A percentile compares a stretch with the other conserved stretches of the same genome.
Conservation (phyloP, 2,329 filamentous ascomycete genomes). For the Cyphellophora attinorum region DNA sequence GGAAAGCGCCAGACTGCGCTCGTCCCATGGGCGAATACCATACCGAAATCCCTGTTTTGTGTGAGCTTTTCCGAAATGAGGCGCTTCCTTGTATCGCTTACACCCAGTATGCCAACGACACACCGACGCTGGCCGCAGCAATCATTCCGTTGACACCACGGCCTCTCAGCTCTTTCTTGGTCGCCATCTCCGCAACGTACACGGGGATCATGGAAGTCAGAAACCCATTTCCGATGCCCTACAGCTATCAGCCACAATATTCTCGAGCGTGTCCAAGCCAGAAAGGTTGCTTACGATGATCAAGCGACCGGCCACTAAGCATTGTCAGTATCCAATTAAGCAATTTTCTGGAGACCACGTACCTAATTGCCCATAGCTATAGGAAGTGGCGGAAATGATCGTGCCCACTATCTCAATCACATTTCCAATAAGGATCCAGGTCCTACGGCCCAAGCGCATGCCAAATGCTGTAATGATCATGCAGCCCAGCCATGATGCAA, state of each 20-base stretch:
- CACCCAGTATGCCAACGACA: slow-evolving; percentile 3
- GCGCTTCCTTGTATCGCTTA: not conserved
- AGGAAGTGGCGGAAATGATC: slow-evolving; percentile 25
- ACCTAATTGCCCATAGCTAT: slow-evolving; percentile 14
- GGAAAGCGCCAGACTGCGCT: slow-evolving; percentile 11
- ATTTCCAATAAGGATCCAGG: slow-evolving; percentile 45
- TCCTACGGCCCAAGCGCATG: slow-evolving; percentile 16
- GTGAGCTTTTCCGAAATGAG: no score
- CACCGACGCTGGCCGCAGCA: slow-evolving; percentile 2
- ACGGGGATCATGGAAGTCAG: slow-evolving; percentile 11
- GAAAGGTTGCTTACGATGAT: slow-evolving; percentile 1
- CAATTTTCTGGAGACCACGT: no score
- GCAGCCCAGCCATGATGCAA: slow-evolving; percentile 15
- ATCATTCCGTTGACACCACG: slow-evolving; percentile 4
- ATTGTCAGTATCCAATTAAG: no score
- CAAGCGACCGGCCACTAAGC: not conserved
- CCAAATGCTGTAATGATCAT: slow-evolving; percentile 18
- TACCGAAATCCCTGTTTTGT: slow-evolving; percentile 5
- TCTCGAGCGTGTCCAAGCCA: slow-evolving; percentile 6
- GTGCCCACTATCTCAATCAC: slow-evolving; percentile 38
- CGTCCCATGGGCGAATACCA: slow-evolving; percentile 8
- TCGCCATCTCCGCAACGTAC: slow-evolving; percentile 7
- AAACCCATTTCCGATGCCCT: slow-evolving; percentile 6
- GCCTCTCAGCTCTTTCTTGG: slow-evolving; percentile 5
- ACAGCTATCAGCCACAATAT: not conserved